phyloP scores from a whole-genome alignment of 2,329 filamentous ascomycete species.

The Coniochaeta sp. region DNA sequence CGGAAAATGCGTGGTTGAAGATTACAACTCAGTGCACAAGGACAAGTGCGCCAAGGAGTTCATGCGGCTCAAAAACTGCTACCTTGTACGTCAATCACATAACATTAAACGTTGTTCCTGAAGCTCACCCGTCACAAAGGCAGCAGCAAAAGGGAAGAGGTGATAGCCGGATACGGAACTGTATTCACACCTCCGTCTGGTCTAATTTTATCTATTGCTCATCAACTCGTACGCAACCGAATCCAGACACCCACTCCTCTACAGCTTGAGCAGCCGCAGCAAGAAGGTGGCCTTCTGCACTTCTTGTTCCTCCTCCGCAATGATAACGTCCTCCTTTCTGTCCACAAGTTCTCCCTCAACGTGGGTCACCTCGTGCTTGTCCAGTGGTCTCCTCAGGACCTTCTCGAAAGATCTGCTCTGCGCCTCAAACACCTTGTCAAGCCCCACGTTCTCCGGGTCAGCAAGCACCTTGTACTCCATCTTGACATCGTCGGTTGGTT shows the following conservation, averaged over 20 bases:
- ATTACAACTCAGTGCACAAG: slow-evolving; percentile 86
- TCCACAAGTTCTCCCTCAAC: slow-evolving; percentile 49
- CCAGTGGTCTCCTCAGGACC: slow-evolving; percentile 68
- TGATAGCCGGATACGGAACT: not conserved
- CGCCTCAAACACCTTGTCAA: slow-evolving; percentile 62
- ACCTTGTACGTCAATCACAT: slow-evolving; percentile 55
- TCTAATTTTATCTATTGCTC: not conserved
- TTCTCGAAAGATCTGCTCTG: slow-evolving; percentile 68
- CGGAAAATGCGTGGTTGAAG: slow-evolving; percentile 82
- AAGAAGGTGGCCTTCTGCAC: slow-evolving; percentile 65
- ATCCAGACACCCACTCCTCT: slow-evolving; percentile 11
- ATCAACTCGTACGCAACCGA: not conserved
- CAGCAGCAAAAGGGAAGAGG: slow-evolving; percentile 13
- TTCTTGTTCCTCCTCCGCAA: slow-evolving; percentile 78
- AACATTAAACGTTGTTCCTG: not conserved
- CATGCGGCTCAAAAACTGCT: slow-evolving; percentile 78
- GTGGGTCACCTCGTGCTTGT: slow-evolving; percentile 57
- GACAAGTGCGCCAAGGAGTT: slow-evolving; percentile 89
- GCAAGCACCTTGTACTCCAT: slow-evolving; percentile 84
- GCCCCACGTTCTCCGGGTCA: slow-evolving; percentile 70
- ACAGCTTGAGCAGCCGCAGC: slow-evolving; percentile 69
- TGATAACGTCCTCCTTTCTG: slow-evolving; percentile 49
- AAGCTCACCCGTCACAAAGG: slow-evolving; percentile 7
- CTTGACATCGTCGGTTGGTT: slow-evolving; percentile 87
- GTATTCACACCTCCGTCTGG: no score